These are phyloP conservation scores for Amanita jacksonii DNA, from an alignment of 768 basidiomycete species.

Conservation along the genomic window DNA sequence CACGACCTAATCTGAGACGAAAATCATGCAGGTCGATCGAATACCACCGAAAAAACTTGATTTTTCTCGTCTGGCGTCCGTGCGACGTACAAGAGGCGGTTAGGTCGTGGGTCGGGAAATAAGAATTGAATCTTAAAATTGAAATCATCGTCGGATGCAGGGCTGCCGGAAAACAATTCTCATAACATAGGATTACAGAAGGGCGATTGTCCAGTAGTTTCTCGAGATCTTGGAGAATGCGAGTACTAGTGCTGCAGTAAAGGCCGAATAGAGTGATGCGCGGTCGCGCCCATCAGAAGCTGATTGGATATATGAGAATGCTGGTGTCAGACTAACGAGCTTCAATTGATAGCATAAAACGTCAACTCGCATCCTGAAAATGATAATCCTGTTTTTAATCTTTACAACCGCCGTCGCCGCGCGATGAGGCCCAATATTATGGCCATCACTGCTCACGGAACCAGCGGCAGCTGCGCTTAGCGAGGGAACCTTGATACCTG, in stretches of 20 bases:
- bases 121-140: slow-evolving; percentile 4
- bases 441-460: slow-evolving; percentile 5
- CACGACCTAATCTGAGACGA: slow-evolving; percentile 12
- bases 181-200: background rate
- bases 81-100: slow-evolving; percentile 8
- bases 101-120: background rate
- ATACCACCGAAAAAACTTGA: slow-evolving; percentile 15
- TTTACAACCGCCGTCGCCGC: slow-evolving; percentile 1
- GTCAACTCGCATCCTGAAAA: slow-evolving; percentile 9
- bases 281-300: slow-evolving; percentile 14
- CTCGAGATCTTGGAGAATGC: slow-evolving; percentile 9
- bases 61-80: background rate
- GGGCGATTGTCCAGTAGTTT: background rate
- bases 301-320: slow-evolving; percentile 13
- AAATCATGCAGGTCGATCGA: slow-evolving; percentile 13
- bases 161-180: background rate
- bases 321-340: slow-evolving; percentile 14
- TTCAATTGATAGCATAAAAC: slow-evolving; percentile 15
- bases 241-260: slow-evolving; percentile 13
- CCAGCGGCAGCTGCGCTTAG: slow-evolving; percentile 1
- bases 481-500: background rate
- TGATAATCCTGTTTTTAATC: slow-evolving; percentile 8
- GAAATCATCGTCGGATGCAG: too few species aligned
- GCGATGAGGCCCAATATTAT: slow-evolving; percentile 3
- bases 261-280: slow-evolving; percentile 11